A percentile compares a stretch with the other conserved stretches of the same genome.
phyloP scores from a whole-genome alignment of 2,329 filamentous ascomycete species.

The Xylariaceae sp. region DNA sequence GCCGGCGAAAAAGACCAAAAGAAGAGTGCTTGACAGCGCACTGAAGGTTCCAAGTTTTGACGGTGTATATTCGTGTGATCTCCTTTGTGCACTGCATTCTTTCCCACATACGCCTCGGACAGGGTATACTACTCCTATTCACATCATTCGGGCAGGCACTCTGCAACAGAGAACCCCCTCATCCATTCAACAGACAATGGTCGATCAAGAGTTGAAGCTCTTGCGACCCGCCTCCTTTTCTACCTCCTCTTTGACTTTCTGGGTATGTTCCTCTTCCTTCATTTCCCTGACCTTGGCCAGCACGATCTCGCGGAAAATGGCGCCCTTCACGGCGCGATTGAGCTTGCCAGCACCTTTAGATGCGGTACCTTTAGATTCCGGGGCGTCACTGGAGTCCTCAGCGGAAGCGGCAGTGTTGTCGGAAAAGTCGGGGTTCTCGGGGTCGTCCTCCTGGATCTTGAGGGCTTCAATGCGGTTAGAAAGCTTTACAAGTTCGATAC shows the following conservation, averaged over 20 bases:
- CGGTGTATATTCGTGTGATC: too few relatives aligned
- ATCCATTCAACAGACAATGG: neutral
- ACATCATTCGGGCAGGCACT: neutral
- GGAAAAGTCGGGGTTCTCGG: slow-evolving; percentile 68
- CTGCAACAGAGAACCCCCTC: neutral
- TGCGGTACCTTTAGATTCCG: slow-evolving; percentile 32
- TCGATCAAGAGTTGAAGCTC: slow-evolving; percentile 29
- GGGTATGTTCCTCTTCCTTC: slow-evolving; percentile 76
- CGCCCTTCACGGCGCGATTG: slow-evolving; percentile 50
- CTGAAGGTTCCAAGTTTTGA: too few relatives aligned
- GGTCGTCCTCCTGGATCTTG: slow-evolving; percentile 85
- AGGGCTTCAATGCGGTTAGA: slow-evolving; percentile 92
- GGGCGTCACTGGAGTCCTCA: slow-evolving; percentile 36
- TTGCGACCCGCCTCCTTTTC: slow-evolving; percentile 44
- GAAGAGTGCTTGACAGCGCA: too few relatives aligned
- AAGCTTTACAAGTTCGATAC: slow-evolving; percentile 93
- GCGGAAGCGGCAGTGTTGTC: slow-evolving; percentile 56
- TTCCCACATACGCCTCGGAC: too few relatives aligned
- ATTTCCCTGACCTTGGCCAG: slow-evolving; percentile 88
- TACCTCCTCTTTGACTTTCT: slow-evolving; percentile 58
- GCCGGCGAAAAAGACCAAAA: too few relatives aligned
- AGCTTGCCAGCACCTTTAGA: slow-evolving; percentile 38
- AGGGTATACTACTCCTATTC: too few relatives aligned
- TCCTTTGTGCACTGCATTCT: too few relatives aligned
- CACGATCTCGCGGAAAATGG: slow-evolving; percentile 92